These are phyloP conservation scores for Salicornia ramosissima DNA, from an alignment of 148 eudicot genomes.

Conservation along the genomic window DNA sequence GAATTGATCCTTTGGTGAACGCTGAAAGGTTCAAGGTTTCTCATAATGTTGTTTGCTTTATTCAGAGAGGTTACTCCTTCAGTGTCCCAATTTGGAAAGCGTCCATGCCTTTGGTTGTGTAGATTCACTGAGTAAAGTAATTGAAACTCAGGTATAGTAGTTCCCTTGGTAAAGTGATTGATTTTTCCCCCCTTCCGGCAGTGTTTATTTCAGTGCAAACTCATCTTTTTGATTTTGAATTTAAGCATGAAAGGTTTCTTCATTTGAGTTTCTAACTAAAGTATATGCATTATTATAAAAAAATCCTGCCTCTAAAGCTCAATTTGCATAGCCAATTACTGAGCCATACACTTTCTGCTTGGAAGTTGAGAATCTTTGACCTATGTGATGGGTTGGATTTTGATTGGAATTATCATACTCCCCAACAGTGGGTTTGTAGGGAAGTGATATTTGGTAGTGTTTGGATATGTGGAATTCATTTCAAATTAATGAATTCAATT, in stretches of 20 bases:
- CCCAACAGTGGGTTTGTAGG: not conserved
- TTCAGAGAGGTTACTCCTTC: constrained; percentile 65
- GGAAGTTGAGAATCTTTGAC: not conserved
- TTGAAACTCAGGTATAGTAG: constrained; percentile 61
- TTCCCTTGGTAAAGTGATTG: not conserved
- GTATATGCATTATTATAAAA: not conserved
- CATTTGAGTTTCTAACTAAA: not conserved
- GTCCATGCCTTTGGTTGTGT: constrained; percentile 72
- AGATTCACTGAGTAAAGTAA: constrained; percentile 38
- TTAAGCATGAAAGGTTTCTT: not conserved
- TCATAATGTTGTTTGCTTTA: constrained; percentile 11
- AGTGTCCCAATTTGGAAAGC: constrained; percentile 70
- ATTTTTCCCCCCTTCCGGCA: too few species aligned
- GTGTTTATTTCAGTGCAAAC: not conserved
- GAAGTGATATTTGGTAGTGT: not conserved
- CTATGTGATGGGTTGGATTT: not conserved
- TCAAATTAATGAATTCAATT: too few species aligned
- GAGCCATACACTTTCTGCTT: not conserved
- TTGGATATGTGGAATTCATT: too few species aligned
- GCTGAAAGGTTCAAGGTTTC: not conserved
- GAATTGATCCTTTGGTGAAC: constrained; percentile 8
- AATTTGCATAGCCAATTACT: not conserved
- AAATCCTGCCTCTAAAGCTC: not conserved
- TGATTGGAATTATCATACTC: too few species aligned
- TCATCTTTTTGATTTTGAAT: not conserved